These are phyloP conservation scores for Exophiala calicioides DNA, from an alignment of 2,329 filamentous ascomycete genomes.

Conservation along the genomic window DNA sequence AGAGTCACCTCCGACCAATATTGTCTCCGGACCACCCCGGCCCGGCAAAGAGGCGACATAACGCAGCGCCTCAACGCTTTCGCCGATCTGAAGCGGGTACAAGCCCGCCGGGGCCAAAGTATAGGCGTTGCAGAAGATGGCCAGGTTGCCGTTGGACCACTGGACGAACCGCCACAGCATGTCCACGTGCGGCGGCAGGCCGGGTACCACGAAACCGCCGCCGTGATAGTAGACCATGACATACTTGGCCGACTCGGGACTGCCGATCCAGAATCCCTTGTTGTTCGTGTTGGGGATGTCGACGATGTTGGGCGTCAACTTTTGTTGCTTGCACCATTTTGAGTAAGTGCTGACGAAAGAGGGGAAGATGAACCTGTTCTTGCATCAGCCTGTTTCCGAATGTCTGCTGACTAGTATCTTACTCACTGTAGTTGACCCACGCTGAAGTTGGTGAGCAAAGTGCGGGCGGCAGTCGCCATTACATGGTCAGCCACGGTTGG, in stretches of 20 bases:
- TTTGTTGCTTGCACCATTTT: conserved; percentile 13
- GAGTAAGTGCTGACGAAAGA: conserved; percentile 14
- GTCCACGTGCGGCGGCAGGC: conserved; percentile 12
- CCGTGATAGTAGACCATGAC: conserved; percentile 25
- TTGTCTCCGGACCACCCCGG: conserved; percentile 34
- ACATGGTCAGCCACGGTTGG: conserved; percentile 39
- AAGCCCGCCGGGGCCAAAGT: conserved; percentile 51
- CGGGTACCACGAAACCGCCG: conserved; percentile 24
- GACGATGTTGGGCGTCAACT: conserved; percentile 12
- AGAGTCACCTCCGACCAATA: conserved; percentile 46
- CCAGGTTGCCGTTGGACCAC: conserved; percentile 46
- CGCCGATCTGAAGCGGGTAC: conserved; percentile 47
- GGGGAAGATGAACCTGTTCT: conserved; percentile 9
- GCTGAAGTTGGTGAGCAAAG: conserved; percentile 7
- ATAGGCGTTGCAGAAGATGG: conserved; percentile 57
- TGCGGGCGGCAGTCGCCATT: conserved; percentile 32
- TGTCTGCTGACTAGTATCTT: not conserved
- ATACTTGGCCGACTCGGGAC: conserved; percentile 16
- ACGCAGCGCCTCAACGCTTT: conserved; percentile 42
- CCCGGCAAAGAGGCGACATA: conserved; percentile 38
- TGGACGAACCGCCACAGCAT: conserved; percentile 16
- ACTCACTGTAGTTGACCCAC: conserved; percentile 22
- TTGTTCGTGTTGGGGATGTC: conserved; percentile 18
- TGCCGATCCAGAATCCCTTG: conserved; percentile 26
- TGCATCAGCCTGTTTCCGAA: not conserved